Evolutionary conservation across 495 filamentous ascomycete genomes (phyloP).

Genomic region (Penicillium antarcticum): DNA sequence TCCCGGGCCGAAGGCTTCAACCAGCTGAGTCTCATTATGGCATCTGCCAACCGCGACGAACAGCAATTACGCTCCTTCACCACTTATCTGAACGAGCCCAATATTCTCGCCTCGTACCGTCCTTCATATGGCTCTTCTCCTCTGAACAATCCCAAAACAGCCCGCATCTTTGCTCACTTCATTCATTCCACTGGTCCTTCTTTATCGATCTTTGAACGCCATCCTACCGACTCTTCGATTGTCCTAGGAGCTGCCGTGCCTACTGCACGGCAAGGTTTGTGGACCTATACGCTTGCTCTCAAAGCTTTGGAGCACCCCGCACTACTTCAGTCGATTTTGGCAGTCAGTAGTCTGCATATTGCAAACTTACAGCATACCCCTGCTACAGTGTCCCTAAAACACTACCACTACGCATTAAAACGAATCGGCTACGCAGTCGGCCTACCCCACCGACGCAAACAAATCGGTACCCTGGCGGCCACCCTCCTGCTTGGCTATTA

Average conservation of each 20-base stretch:
- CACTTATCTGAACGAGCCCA: slow-evolving; percentile 61
- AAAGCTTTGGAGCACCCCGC: slow-evolving; percentile 79
- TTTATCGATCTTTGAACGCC: slow-evolving; percentile 83
- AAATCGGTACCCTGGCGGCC: slow-evolving; percentile 81
- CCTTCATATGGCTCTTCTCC: slow-evolving; percentile 75
- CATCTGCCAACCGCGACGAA: slow-evolving; percentile 50
- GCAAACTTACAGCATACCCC: slow-evolving; percentile 72
- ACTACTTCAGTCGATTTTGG: slow-evolving; percentile 88
- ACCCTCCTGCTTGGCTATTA: slow-evolving; percentile 88
- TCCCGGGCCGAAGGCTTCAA: slow-evolving; percentile 54
- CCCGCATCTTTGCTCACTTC: slow-evolving; percentile 89
- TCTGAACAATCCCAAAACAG: slow-evolving; percentile 76
- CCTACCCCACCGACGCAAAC: slow-evolving; percentile 65
- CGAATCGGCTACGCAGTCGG: slow-evolving; percentile 71
- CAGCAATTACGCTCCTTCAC: slow-evolving; percentile 56
- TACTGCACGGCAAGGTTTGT: slow-evolving; percentile 69
- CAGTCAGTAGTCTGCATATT: slow-evolving; percentile 83
- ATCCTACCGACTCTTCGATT: slow-evolving; percentile 72
- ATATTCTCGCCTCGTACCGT: slow-evolving; percentile 74
- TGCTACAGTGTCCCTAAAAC: slow-evolving; percentile 76
- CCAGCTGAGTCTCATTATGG: slow-evolving; percentile 43
- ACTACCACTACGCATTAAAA: slow-evolving; percentile 84
- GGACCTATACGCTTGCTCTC: slow-evolving; percentile 85
- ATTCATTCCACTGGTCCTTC: slow-evolving; percentile 83
- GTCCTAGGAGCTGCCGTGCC: slow-evolving; percentile 66